phyloP scores from a whole-genome alignment of 108 stramenopile species.

The Discostella stelligeroides region DNA sequence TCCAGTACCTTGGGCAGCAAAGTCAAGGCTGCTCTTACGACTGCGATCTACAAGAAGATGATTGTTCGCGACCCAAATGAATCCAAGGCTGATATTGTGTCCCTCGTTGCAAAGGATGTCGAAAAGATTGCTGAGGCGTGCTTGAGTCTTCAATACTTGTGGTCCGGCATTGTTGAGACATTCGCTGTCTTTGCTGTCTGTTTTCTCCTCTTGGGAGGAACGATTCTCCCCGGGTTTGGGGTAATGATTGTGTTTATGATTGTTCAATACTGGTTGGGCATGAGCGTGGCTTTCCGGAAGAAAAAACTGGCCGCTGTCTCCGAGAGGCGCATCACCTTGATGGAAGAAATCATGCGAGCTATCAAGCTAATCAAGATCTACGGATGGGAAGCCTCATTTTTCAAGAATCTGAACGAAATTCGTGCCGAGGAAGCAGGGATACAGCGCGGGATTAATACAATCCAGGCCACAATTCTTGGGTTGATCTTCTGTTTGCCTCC shows the following conservation, averaged over 20 bases:
- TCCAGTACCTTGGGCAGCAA: conserved; percentile 15
- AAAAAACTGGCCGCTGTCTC: conserved; percentile 2
- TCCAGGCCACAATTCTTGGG: conserved; percentile 8
- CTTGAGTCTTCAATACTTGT: conserved; percentile 18
- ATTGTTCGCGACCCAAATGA: conserved; percentile 23
- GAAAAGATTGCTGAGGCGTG: conserved; percentile 14
- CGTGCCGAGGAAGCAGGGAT: conserved; percentile 3
- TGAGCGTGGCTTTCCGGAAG: conserved; percentile 17
- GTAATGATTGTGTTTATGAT: conserved; percentile 17
- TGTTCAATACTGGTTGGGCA: conserved; percentile 23
- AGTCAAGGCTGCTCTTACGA: conserved; percentile 22
- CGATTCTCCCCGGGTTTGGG: conserved; percentile 13
- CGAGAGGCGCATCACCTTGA: conserved; percentile 1
- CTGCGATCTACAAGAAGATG: conserved; percentile 22
- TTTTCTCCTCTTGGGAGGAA: conserved; percentile 6
- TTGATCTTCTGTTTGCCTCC: conserved; percentile 8
- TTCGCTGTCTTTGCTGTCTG: conserved; percentile 12
- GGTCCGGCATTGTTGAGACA: conserved; percentile 17
- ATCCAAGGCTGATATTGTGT: conserved; percentile 22
- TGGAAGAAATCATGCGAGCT: conserved; percentile 18
- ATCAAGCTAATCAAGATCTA: conserved; percentile 40
- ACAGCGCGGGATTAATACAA: conserved; percentile 8
- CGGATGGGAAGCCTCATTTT: conserved; percentile 33
- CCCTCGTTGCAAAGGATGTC: conserved; percentile 10
- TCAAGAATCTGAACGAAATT: conserved; percentile 14